Percentiles rank a stretch among this genome's conserved stretches.
These are phyloP conservation scores for Coemansia sp. DNA, from an alignment of 192 early-diverging fungal genomes.

Conservation along the genomic window DNA sequence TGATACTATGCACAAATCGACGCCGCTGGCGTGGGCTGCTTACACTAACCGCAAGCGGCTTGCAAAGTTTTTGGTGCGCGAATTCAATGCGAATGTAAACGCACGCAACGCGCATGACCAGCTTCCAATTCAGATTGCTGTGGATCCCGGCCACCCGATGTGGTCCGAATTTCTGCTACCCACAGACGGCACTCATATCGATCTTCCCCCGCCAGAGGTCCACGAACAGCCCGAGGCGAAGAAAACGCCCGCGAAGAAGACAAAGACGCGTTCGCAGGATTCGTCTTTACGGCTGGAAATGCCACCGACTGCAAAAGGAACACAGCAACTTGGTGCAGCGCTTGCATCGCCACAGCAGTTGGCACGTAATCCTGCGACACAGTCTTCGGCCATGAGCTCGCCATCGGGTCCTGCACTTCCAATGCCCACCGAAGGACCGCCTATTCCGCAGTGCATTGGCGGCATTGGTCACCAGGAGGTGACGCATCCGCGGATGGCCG, in stretches of 20 bases:
- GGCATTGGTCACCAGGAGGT: slow-evolving; percentile 48
- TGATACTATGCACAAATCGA: slow-evolving; percentile 81
- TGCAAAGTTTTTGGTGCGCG: slow-evolving; percentile 70
- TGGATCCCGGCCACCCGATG: slow-evolving; percentile 56
- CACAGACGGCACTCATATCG: slow-evolving; percentile 45
- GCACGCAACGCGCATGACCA: slow-evolving; percentile 77
- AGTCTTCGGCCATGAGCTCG: neutral
- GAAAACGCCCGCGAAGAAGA: slow-evolving; percentile 23
- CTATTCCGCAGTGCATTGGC: slow-evolving; percentile 50
- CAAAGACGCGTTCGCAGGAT: slow-evolving; percentile 13
- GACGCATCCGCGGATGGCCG: slow-evolving; percentile 36
- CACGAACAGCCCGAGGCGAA: slow-evolving; percentile 14
- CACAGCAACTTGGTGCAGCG: neutral
- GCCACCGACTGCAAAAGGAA: neutral
- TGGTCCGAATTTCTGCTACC: slow-evolving; percentile 54
- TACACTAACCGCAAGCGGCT: slow-evolving; percentile 72
- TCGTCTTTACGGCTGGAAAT: neutral
- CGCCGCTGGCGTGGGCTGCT: slow-evolving; percentile 89
- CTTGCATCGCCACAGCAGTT: neutral
- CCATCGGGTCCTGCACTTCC: slow-evolving; percentile 2
- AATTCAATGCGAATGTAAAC: slow-evolving; percentile 71
- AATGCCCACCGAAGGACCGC: slow-evolving; percentile 9
- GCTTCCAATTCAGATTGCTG: slow-evolving; percentile 76
- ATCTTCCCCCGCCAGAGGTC: slow-evolving; percentile 35
- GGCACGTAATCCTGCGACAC: slow-evolving; percentile 2